Base-by-base conservation (phyloP, 1,139 yeast genomes). In the Saccharomycopsis hybrid region DNA sequence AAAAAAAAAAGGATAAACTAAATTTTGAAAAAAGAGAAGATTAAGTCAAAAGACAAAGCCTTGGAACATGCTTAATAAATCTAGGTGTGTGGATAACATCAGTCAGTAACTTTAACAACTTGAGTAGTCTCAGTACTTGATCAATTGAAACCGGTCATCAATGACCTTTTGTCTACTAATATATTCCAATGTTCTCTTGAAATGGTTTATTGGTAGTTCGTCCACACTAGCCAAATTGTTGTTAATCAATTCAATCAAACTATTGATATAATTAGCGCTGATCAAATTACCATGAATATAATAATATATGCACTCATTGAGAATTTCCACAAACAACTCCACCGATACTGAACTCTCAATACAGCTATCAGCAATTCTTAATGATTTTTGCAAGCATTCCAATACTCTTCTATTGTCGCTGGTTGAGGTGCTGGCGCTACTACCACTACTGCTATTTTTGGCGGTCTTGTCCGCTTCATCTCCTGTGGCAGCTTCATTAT, bases 321-420 rank as follows among this genome's bases (percentile, higher is more conserved):
- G 72, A 28, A 92, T 87, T 67, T 92, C 97, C 47, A 92, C 82
- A 69, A 92, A 90, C 52, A 92, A 71, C 64, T 87, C 90, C 46
- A 85, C 72, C 37, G 90, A 82, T 11, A 81, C 83, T 55, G 79
- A 82, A 2, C 84, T 80, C 60, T 88, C 97, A 82, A 92, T 83
- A 56, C 95, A 86, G 11, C 95, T 86, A 64, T 92, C 97, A 0
- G 97, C 96, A 7, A 88, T 87, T 46, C 97, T 74, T 32, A 92
- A 68, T 0, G 97, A 80, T 58, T 92, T 71, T 61, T 82, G 87
- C 36, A 83, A 66, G 60, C 88, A 82, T 60, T 83, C 89, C 54
- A 83, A 65, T 1, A 80, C 85, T 38, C 82, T 70, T 60, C 75
- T 79, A 41, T 80, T 82, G 59, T 79, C 82, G 40, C 78, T 68